Base-by-base conservation (phyloP, 2,329 filamentous ascomycete genomes). In the Aureobasidium vineae region DNA sequence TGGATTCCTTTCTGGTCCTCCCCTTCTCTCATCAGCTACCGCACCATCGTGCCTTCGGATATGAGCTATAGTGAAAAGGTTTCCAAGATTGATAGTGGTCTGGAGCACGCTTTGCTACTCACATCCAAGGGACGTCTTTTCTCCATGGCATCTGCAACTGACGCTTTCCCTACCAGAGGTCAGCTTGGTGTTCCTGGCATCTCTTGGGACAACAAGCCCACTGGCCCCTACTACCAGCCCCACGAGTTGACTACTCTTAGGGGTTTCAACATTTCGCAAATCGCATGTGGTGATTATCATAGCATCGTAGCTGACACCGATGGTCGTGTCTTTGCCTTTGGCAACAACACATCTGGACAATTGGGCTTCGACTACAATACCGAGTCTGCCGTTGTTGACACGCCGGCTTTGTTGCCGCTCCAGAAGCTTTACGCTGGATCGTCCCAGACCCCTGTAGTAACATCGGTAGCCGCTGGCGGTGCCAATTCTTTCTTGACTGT, bases 341-440 rank as follows among this genome's bases (percentile, higher is more conserved):
- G 95, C 43, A 93, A 98, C 77, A 98, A 98, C 78, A 88, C 88
- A 0, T 85, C 86, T 50, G 95, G 95, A n/a, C 95, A 98, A 77
- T 83, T 98, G 3, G 94, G 94, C n/a, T 87, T 94, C 72, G 86
- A 91, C 60, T 86, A 85, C 63, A 86, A 87, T 57, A 75, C 84
- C 0, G 85, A 88, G 33, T 80, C 85, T 19, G 82, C 86, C 8
- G 85, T 80, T 66, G 81, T 90, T 28, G 90, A 94, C 70, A 83
- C 84, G 0, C 92, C 95, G 0, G 86, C 87, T 3, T 83, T 88
- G 6, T 76, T 98, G 2, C 85, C 90, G 0, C 84, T 91, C 45
- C 84, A 86, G 68, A 86, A 85, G 68, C 85, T 96, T 6, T 97
- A 97, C 76, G 81, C 83, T 52, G 87, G 85, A 59, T 87, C 85